Evolutionary conservation across 1,284 basidiomycete genomes (phyloP).

Genomic region (Anthracocystis walkeri): DNA sequence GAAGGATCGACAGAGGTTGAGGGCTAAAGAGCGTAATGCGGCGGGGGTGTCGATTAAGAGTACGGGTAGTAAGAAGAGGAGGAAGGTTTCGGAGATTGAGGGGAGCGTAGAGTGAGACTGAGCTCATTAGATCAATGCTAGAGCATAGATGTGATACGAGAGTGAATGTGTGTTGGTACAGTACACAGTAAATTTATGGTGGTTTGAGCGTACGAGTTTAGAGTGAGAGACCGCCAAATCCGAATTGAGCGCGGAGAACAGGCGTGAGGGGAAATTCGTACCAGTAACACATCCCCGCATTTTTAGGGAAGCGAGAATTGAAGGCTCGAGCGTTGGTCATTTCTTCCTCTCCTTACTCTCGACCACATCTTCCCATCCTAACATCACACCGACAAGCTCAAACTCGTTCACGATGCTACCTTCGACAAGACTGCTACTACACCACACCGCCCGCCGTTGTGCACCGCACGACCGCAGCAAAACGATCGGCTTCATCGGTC

Average conservation of each 20-base stretch:
- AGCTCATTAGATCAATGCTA: background rate
- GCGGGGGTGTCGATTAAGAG: conserved; percentile 31
- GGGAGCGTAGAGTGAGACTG: background rate
- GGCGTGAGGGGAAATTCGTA: conserved; percentile 2
- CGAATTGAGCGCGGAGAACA: background rate
- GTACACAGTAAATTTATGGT: background rate
- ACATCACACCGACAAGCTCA: too few species aligned
- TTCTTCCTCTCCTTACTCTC: background rate
- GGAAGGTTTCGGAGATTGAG: conserved; percentile 7
- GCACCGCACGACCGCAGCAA: conserved; percentile 52
- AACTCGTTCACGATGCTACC: conserved; percentile 32
- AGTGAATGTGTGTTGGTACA: background rate
- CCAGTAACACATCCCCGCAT: background rate
- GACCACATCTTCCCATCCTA: background rate
- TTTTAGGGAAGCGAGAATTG: too few species aligned
- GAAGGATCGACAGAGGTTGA: conserved; percentile 23
- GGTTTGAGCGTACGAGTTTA: background rate
- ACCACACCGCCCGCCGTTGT: conserved; percentile 29
- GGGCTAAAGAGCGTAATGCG: conserved; percentile 25
- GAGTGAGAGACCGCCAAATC: background rate
- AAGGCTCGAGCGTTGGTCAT: conserved; percentile 27
- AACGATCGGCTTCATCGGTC: conserved; percentile 66
- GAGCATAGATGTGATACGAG: background rate
- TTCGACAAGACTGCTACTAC: conserved; percentile 20
- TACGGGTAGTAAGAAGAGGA: conserved; percentile 30